phyloP scores from a whole-genome alignment of 257 asterid genomes.

The Eustoma russellianum region DNA sequence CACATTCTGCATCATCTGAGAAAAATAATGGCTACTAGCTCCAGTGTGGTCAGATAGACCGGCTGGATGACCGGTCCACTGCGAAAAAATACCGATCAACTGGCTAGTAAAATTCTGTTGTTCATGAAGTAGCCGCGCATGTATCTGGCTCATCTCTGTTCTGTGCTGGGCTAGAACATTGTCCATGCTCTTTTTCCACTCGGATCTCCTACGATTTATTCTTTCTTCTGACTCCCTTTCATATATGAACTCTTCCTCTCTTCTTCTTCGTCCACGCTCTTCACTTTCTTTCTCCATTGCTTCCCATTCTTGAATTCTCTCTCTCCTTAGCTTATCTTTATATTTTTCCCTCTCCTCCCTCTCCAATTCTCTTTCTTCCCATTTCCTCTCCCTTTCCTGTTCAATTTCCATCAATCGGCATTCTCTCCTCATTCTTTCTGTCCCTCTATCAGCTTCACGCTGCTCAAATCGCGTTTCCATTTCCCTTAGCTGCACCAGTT shows the following conservation, averaged over 20 bases:
- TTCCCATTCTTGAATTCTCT: conserved; percentile 71
- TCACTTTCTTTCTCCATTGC: conserved; percentile 67
- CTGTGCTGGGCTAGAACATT: conserved; percentile 66
- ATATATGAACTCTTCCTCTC: conserved; percentile 53
- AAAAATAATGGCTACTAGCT: conserved; percentile 66
- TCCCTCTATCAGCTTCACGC: conserved; percentile 63
- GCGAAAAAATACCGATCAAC: conserved; percentile 77
- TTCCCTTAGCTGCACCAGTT: conserved; percentile 54
- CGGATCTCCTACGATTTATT: conserved; percentile 59
- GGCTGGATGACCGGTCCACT: conserved; percentile 72
- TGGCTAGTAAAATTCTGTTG: conserved; percentile 79
- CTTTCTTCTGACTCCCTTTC: conserved; percentile 83
- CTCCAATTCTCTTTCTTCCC: conserved; percentile 59
- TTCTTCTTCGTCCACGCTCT: conserved; percentile 51
- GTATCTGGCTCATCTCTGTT: conserved; percentile 75
- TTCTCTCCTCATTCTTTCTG: conserved; percentile 67
- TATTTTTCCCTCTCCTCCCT: conserved; percentile 41
- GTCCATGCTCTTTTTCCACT: conserved; percentile 80
- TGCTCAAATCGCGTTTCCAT: conserved; percentile 69
- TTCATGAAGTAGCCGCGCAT: conserved; percentile 75
- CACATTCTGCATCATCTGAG: conserved; percentile 95
- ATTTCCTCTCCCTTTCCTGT: conserved; percentile 48
- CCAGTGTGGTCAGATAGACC: conserved; percentile 75
- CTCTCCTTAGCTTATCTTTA: conserved; percentile 47
- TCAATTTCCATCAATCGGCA: conserved; percentile 42